Percentiles rank a stretch among this genome's conserved stretches.
Evolutionary conservation across 2,329 filamentous ascomycete genomes (phyloP).

Genomic region (Nigrograna mackinnonii): DNA sequence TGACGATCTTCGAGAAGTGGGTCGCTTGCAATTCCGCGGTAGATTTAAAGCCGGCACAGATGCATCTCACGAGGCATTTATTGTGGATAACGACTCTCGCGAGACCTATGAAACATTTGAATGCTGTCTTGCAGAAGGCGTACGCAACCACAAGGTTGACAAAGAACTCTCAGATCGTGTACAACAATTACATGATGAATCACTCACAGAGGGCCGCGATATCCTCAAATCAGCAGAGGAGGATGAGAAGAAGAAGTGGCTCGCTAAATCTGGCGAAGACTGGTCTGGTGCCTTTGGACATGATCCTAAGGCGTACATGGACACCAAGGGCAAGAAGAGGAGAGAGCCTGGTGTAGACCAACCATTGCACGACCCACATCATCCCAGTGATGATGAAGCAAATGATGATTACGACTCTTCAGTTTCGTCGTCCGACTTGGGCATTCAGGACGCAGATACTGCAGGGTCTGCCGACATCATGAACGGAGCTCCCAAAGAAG

Average conservation of each 20-base stretch:
- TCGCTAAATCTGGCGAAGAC: conserved; percentile 78
- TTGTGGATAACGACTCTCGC: conserved; percentile 83
- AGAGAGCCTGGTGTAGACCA: conserved; percentile 59
- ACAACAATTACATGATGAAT: conserved; percentile 78
- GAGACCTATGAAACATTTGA: conserved; percentile 97
- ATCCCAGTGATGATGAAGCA: conserved; percentile 48
- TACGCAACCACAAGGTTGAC: conserved; percentile 71
- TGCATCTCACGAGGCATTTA: conserved; percentile 79
- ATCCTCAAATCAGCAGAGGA: conserved; percentile 73
- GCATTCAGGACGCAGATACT: conserved; percentile 59
- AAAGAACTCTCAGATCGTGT: conserved; percentile 74
- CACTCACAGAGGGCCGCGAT: conserved; percentile 77
- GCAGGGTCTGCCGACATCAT: conserved; percentile 25
- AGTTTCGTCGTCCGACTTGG: conserved; percentile 55
- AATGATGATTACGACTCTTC: conserved; percentile 45
- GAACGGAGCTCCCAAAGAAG: conserved; percentile 14
- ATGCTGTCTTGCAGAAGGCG: conserved; percentile 85
- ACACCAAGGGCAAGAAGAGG: conserved; percentile 55
- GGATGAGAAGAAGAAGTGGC: conserved; percentile 76
- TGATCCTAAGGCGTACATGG: conserved; percentile 67
- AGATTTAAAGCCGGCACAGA: conserved; percentile 91
- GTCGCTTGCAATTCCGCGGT: conserved; percentile 77
- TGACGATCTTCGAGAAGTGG: conserved; percentile 75
- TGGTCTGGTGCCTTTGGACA: conserved; percentile 87
- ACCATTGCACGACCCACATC: conserved; percentile 56